Conservation (phyloP, 768 basidiomycete genomes). For the Amylocystis lapponica region DNA sequence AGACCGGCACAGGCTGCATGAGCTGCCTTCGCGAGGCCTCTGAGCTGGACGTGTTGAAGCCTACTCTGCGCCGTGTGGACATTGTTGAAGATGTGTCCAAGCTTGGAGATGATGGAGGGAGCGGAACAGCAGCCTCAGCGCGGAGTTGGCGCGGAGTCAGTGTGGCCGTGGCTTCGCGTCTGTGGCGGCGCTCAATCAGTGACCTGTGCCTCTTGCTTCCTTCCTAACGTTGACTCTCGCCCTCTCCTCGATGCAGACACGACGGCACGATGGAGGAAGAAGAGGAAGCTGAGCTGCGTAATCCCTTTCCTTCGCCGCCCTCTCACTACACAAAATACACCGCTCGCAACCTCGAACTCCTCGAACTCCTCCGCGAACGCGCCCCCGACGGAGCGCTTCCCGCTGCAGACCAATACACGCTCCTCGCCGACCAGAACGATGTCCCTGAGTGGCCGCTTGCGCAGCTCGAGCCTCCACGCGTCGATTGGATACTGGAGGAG, state of each 20-base stretch:
- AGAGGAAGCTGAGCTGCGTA: constrained; percentile 71
- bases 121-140: too few species aligned
- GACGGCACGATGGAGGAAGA: constrained; percentile 62
- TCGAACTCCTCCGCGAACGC: constrained; percentile 56
- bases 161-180: too few species aligned
- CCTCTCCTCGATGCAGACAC: too few species aligned
- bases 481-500: constrained; percentile 88
- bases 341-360: constrained; percentile 61
- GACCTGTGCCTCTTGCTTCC: too few species aligned
- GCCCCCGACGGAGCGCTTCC: constrained; percentile 31
- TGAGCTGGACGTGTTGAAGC: constrained; percentile 68
- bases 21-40: constrained; percentile 78
- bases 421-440: constrained; percentile 65
- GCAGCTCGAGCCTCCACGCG: constrained; percentile 79
- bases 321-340: constrained; percentile 80
- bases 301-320: constrained; percentile 87
- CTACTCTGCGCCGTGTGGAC: constrained; percentile 72
- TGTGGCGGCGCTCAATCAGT: too few species aligned
- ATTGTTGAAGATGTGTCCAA: too few species aligned
- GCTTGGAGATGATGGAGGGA: too few species aligned
- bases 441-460: constrained; percentile 73
- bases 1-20: constrained; percentile 86
- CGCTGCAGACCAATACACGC: constrained; percentile 48
- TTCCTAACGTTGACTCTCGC: too few species aligned
- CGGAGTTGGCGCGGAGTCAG: too few species aligned